These are phyloP conservation scores for Pythium dissotocum DNA, from an alignment of 352 stramenopile species.

Conservation along the genomic window DNA sequence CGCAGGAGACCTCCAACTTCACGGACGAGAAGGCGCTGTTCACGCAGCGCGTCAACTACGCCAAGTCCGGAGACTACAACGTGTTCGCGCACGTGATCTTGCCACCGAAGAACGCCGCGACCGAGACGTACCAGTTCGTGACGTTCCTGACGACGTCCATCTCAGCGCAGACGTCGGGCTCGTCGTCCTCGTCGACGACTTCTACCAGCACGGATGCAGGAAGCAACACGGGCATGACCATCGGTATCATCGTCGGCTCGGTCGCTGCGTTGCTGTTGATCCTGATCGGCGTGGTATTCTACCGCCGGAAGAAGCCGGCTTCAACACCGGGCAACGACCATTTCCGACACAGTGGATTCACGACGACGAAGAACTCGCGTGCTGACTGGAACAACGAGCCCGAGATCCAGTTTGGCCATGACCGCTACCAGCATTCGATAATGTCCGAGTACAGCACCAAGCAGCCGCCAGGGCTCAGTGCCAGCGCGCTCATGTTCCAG, in stretches of 20 bases:
- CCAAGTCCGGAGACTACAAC: conserved; percentile 53
- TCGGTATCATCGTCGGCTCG: conserved; percentile 49
- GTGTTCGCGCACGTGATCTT: conserved; percentile 81
- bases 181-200: background rate
- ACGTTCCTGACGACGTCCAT: conserved; percentile 59
- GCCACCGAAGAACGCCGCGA: conserved; percentile 45
- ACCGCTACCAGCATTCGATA: conserved; percentile 28
- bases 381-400: conserved; percentile 69
- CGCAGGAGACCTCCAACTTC: conserved; percentile 80
- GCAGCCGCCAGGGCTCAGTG: conserved; percentile 53
- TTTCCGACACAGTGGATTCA: conserved; percentile 60
- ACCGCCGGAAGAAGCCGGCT: conserved; percentile 40
- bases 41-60: conserved; percentile 58
- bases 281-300: conserved; percentile 63
- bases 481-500: conserved; percentile 66
- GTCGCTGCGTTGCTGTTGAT: conserved; percentile 44
- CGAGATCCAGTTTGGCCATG: conserved; percentile 33
- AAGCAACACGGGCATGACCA: conserved; percentile 40
- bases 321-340: conserved; percentile 42
- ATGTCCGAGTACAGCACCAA: conserved; percentile 34
- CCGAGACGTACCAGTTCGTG: conserved; percentile 79
- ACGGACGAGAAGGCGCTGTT: conserved; percentile 63
- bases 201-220: conserved; percentile 14
- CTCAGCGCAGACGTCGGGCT: background rate
- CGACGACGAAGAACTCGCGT: conserved; percentile 53